phyloP scores from a whole-genome alignment of 257 asterid genomes.

The Osmanthus fragrans region DNA sequence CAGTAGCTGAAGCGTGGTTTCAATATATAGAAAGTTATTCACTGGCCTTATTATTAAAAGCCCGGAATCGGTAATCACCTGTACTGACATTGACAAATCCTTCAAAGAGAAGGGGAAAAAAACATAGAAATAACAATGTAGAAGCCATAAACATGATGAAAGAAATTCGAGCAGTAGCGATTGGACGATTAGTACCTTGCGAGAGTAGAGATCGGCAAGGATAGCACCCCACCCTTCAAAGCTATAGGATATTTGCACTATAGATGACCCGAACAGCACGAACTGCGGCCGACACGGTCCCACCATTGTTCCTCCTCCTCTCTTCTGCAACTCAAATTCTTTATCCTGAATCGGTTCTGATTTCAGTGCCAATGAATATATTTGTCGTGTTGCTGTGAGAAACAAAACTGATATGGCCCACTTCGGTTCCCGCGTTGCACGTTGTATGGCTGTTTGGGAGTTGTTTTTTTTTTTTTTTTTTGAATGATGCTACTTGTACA shows the following conservation, averaged over 20 bases:
- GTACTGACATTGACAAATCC: background rate
- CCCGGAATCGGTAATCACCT: background rate
- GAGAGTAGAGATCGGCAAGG: slow-evolving; percentile 54
- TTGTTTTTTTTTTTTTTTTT: too few relatives aligned
- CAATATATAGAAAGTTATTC: background rate
- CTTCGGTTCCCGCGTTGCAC: background rate
- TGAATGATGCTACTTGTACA: too few relatives aligned
- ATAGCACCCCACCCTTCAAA: slow-evolving; percentile 62
- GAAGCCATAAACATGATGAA: background rate
- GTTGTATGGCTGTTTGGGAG: too few relatives aligned
- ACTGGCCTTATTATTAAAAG: background rate
- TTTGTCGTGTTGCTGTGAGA: background rate
- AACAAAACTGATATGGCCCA: background rate
- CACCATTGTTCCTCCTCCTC: slow-evolving; percentile 28
- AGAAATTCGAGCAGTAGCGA: background rate
- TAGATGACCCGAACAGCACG: slow-evolving; percentile 67
- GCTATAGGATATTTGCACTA: slow-evolving; percentile 54
- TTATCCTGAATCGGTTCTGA: background rate
- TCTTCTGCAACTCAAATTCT: background rate
- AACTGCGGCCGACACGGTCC: slow-evolving; percentile 58
- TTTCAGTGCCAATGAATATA: too few relatives aligned
- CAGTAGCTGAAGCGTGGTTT: background rate
- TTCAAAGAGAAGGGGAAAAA: too few relatives aligned
- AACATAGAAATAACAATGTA: background rate
- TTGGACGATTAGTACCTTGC: slow-evolving; percentile 40